Evolutionary conservation across 108 stramenopile genomes (phyloP).

Genomic region (Cyclotella distinguenda): DNA sequence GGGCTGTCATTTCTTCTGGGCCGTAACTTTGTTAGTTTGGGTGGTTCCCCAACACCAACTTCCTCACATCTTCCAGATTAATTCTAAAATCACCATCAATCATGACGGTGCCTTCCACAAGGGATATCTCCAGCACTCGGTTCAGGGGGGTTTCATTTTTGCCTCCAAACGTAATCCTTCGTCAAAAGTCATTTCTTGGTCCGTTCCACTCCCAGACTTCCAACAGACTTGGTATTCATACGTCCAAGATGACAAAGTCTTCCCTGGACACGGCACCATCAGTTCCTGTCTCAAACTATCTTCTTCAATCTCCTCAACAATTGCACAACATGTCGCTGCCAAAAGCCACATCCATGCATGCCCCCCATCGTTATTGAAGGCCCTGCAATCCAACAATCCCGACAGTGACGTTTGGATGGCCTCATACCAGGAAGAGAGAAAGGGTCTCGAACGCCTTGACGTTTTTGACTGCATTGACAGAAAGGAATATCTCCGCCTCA

Average conservation of each 20-base stretch:
- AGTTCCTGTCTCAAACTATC: slow-evolving; percentile 3
- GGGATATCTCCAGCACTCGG: neutral
- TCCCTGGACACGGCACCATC: neutral
- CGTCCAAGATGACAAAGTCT: neutral
- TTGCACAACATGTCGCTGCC: neutral
- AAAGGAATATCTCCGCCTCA: neutral
- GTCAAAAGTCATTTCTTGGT: neutral
- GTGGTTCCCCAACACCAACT: no score
- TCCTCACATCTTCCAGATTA: no score
- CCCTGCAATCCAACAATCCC: slow-evolving; percentile 7
- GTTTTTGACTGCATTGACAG: neutral
- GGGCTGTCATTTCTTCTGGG: no score
- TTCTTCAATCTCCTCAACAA: slow-evolving; percentile 9
- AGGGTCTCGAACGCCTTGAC: neutral
- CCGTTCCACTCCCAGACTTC: slow-evolving; percentile 11
- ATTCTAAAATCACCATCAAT: no score
- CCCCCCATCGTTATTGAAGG: neutral
- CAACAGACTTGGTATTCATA: neutral
- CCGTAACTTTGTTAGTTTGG: no score
- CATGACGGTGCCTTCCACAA: no score
- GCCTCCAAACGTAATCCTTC: neutral
- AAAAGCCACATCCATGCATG: slow-evolving; percentile 14
- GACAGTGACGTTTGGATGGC: slow-evolving; percentile 9
- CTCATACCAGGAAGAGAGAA: slow-evolving; percentile 24
- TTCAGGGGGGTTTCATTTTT: neutral